Base-by-base conservation (phyloP, 768 basidiomycete species). In the Sistotremastrum suecicum region DNA sequence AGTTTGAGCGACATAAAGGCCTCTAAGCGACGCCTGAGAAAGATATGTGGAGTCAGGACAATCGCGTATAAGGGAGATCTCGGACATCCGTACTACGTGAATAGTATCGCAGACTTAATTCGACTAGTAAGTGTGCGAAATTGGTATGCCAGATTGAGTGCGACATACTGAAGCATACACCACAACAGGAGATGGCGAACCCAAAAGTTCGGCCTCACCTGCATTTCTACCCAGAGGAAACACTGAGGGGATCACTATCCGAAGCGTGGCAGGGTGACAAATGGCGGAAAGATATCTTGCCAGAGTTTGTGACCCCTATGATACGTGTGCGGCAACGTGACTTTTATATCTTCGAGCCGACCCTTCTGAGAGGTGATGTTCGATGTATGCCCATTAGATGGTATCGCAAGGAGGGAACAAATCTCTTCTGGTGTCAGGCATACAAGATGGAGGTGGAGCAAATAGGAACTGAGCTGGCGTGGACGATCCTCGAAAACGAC, bases 141-240 rank as follows among this genome's bases (percentile, higher is more conserved):
- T 4, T 9, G 32, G n/a, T 37, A n/a, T 45, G 32, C n/a, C 38
- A 40, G 39, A 32, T 43, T 29, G 37, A 34, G 9, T 12, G 10
- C 30, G 8, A 43, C 12, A 34, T 39, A n/a, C n/a, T n/a, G n/a
- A n/a, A n/a, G n/a, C n/a, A n/a, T n/a, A n/a, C n/a, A n/a, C 11
- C 8, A 11, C 9, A 41, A 20, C 38, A 66, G 64, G 67, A 67
- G 55, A 62, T 65, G 55, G 51, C 60, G 3, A 68, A 68, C 45
- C 64, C 64, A 0, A 28, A 37, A n/a, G 59, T 68, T 7, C 54
- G 60, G 0, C 48, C 50, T 0, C 53, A 63, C 38, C 50, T 68
- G 0, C 37, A 41, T 2, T 59, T 62, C 44, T 62, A 63, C 44
- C 64, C 65, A 7, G 62, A 66, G 50, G 65, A 66, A 48, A 45